Evolutionary conservation across 306 rosid species (phyloP), one percentile per base, ranked within the genome.

Genomic region (Lathyrus tuberosus): DNA sequence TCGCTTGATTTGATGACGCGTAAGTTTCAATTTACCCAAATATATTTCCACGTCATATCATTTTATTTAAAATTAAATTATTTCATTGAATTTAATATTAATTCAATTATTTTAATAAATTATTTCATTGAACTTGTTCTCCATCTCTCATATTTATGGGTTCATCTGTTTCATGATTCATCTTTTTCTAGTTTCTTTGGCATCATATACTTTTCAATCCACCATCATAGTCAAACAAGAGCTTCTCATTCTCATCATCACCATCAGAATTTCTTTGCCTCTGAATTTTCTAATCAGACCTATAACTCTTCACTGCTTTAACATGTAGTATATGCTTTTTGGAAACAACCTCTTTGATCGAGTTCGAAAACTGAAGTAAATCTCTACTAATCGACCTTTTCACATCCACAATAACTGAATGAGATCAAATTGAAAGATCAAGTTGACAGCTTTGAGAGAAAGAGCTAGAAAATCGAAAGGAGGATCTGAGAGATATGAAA

Each of bases 371-470:
- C 78, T 64, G 80, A 67, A 82, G 82, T 80, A 95, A 76, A 79
- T 89, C 91, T 76, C 87, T 84, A 65, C 85, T 86, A 44, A 89
- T 65, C 52, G 82, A 83, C 58, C 80, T 80, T 62, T 86, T 91
- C 69, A 88, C 96, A 46, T 87, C 90, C 82, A 79, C 83, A 61
- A 85, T 71, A 91, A 97, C 92, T 83, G 82, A 78, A 91, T 80
- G 24, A 87, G 79, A 64, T 95, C 91, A 48, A 91, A 95, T 73
- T 81, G 33, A 48, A 86, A 81, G 48, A 95, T 90, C 83, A 95
- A 89, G 82, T 82, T 76, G 72, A 83, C 28, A 52, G 83, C 81
- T 66, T 86, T 77, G 22, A 65, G 83, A 33, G 93, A 86, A 58
- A 91, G 64, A 14, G 78, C 76, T 14, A 77, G 69, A 41, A 80